These are phyloP conservation scores for Oryza coarctata DNA, from an alignment of 176 grass and related monocot genomes.

Conservation along the genomic window DNA sequence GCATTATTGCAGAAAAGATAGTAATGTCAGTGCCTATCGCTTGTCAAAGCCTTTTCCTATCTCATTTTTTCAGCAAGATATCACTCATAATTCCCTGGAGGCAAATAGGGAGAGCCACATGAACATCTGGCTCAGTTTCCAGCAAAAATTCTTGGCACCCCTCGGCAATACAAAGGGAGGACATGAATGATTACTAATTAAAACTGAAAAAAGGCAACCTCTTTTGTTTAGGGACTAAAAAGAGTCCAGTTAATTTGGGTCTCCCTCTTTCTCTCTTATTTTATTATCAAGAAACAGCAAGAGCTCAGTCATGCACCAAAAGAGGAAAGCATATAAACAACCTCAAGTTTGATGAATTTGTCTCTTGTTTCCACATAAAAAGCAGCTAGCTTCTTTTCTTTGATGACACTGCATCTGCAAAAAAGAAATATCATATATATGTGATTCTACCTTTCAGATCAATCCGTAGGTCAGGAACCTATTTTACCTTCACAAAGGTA, in stretches of 20 bases:
- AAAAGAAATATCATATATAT: not conserved
- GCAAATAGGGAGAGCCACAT: not conserved
- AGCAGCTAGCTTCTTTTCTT: not conserved
- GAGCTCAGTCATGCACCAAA: not conserved
- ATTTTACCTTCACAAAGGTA: not conserved
- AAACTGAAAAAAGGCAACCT: not conserved
- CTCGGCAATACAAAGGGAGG: not conserved
- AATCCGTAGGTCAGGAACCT: not conserved
- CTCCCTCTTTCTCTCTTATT: not conserved
- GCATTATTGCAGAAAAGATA: not conserved
- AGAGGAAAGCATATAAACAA: not conserved
- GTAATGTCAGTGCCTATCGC: not conserved
- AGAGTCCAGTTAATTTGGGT: not conserved
- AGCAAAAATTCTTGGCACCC: not conserved
- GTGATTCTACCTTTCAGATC: not conserved
- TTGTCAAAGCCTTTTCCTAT: not conserved
- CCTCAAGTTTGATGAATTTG: not conserved
- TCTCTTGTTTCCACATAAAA: not conserved
- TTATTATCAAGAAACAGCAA: too few relatives aligned
- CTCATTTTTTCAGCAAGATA: constrained; percentile 5
- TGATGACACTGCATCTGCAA: not conserved
- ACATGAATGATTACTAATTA: not conserved
- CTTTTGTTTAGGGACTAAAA: not conserved
- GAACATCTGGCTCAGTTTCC: not conserved
- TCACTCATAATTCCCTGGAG: not conserved